These are phyloP conservation scores for Fraxinus excelsior DNA, from an alignment of 257 asterid genomes.

Conservation along the genomic window DNA sequence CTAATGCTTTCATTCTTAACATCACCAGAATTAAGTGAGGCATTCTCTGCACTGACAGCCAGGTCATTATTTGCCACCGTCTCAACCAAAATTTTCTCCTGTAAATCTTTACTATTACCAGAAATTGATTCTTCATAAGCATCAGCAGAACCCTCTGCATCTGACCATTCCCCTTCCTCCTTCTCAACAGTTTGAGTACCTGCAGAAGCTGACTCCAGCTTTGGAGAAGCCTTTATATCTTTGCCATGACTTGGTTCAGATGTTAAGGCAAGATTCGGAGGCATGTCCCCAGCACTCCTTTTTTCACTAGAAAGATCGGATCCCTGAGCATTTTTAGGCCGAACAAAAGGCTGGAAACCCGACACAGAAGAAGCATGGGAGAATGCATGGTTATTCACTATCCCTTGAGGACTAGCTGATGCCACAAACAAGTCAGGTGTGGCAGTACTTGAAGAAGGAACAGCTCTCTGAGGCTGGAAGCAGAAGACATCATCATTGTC, in stretches of 20 bases:
- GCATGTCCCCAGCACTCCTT: constrained; percentile 34
- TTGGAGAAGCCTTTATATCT: constrained; percentile 42
- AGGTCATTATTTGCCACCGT: constrained; percentile 34
- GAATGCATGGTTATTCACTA: constrained; percentile 85
- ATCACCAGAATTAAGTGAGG: constrained; percentile 38
- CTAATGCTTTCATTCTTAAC: constrained; percentile 52
- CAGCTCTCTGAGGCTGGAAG: constrained; percentile 90
- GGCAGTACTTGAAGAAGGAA: constrained; percentile 77
- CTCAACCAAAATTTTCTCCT: constrained; percentile 47
- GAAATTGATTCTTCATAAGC: constrained; percentile 47
- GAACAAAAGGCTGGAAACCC: constrained; percentile 95
- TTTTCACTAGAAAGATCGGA: constrained; percentile 41
- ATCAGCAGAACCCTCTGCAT: constrained; percentile 76
- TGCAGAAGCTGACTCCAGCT: constrained; percentile 40
- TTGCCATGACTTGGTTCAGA: constrained; percentile 43
- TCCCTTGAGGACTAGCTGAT: constrained; percentile 68
- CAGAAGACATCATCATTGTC: constrained; percentile 60
- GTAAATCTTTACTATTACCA: constrained; percentile 40
- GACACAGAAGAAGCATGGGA: constrained; percentile 95
- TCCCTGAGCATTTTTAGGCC: constrained; percentile 53
- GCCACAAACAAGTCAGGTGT: constrained; percentile 61
- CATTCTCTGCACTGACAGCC: constrained; percentile 34
- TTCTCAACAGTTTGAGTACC: constrained; percentile 61
- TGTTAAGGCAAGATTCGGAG: constrained; percentile 36
- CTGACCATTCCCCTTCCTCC: constrained; percentile 99